These are phyloP conservation scores for Prototheca cutis DNA, from an alignment of 163 green algal genomes.

Conservation along the genomic window DNA sequence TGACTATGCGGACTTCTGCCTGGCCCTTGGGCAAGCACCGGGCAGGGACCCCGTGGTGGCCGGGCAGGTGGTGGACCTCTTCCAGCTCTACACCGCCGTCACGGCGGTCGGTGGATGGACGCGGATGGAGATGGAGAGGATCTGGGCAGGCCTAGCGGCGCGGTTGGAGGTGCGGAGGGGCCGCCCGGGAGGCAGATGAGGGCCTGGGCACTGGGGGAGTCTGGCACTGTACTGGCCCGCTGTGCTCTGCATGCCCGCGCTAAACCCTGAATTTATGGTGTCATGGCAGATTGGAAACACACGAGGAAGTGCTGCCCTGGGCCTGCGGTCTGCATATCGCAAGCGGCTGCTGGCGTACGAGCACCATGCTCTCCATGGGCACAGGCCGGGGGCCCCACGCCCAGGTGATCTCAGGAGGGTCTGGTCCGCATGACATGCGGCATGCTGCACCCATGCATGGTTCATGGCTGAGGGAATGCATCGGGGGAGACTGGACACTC, in stretches of 20 bases:
- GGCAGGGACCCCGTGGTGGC: conserved; percentile 44
- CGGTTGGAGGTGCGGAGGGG: conserved; percentile 42
- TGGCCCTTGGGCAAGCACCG: neutral
- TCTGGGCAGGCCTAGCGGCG: conserved; percentile 61
- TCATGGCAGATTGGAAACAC: conserved; percentile 40
- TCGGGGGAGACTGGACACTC: no score
- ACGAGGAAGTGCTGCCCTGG: conserved; percentile 46
- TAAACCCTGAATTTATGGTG: no score
- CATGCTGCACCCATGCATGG: no score
- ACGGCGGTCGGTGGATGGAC: conserved; percentile 53
- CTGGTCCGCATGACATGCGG: no score
- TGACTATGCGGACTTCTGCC: conserved; percentile 18
- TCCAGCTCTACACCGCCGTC: conserved; percentile 51
- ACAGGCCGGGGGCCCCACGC: no score
- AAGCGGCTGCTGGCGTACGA: conserved; percentile 71
- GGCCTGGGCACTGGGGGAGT: neutral
- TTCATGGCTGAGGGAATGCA: no score
- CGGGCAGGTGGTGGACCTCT: conserved; percentile 64
- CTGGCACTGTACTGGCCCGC: no score
- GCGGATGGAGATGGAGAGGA: conserved; percentile 52
- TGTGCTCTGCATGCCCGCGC: no score
- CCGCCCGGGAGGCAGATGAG: neutral
- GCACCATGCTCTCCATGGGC: conserved; percentile 22
- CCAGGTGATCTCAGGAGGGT: no score
- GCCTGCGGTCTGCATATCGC: conserved; percentile 63